Evolutionary conservation across 371 early-diverging fungal species (phyloP), one percentile per base, ranked within the genome.

Genomic region (Coemansia sp.): DNA sequence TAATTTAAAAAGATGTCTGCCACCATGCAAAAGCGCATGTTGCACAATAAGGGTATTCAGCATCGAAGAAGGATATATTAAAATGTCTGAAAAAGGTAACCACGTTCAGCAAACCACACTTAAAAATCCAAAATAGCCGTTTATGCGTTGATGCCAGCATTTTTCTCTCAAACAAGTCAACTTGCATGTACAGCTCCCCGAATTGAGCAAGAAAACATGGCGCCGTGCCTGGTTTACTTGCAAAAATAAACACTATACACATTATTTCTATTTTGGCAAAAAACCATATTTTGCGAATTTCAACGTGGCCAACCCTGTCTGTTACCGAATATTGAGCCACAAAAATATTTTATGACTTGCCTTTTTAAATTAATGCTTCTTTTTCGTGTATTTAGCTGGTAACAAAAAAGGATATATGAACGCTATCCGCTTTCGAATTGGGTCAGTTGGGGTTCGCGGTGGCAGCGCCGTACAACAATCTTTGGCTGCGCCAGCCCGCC

Each of bases 31-130:
- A 11, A 15, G 32, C 4, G 12, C 15, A 4, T 19, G 23, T 19
- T 19, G 41, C 19, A 32, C 44, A 59, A 59, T 32, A 21, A 58
- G 40, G 40, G 59, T n/a, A 24, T 41, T 12, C 41, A 21, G 2
- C 40, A n/a, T 3, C 59, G 13, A 40, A 59, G 7, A 60, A 46
- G 60, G 60, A 60, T 41, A 46, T 60, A 60, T 60, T 46, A 60
- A 60, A 60, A 29, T 32, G 26, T 13, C 56, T 32, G 29, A 29
- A 54, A 26, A 13, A 6, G 28, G 29, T 29, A 54, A 54, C 13
- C 24, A 54, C n/a, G 44, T 6, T 44, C 44, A n/a, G 44, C 44
- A 52, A 52, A 6, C 52, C 52, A 52, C 19, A 13, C 44, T 44
- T 44, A 44, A 44, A 44, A 44, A 15, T 44, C 44, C 19, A 48